Conservation (phyloP, 2,329 filamentous ascomycete species). For the Pseudodiploospora longispora region DNA sequence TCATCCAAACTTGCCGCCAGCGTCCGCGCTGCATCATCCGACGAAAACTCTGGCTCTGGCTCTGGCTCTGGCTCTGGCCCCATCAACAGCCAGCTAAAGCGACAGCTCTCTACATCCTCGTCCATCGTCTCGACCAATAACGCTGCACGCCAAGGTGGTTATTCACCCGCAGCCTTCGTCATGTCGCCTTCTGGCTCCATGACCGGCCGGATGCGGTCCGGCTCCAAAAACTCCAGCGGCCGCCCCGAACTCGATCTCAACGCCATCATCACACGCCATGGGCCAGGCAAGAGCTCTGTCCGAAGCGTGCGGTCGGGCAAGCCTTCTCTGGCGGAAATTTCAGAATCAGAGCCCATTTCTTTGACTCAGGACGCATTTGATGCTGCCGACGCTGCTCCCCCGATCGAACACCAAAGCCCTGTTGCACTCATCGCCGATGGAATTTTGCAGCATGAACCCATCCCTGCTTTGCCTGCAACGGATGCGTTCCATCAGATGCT, state of each 20-base stretch:
- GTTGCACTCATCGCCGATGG: conserved; percentile 14
- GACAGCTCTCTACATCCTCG: conserved; percentile 40
- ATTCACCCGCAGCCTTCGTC: conserved; percentile 59
- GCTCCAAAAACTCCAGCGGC: conserved; percentile 40
- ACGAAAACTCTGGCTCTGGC: conserved; percentile 19
- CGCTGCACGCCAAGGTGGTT: conserved; percentile 59
- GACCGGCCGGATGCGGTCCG: conserved; percentile 47
- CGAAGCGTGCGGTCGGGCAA: conserved; percentile 43
- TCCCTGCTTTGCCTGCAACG: conserved; percentile 16
- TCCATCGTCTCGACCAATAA: conserved; percentile 66
- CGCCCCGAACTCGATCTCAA: conserved; percentile 37
- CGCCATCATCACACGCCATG: conserved; percentile 40
- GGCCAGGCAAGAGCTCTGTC: conserved; percentile 46
- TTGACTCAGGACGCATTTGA: conserved; percentile 46
- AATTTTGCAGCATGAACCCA: conserved; percentile 25
- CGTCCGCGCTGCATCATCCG: conserved; percentile 25
- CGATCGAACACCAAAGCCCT: conserved; percentile 23
- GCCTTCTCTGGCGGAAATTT: conserved; percentile 47
- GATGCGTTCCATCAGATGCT: conserved; percentile 28
- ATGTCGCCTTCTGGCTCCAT: conserved; percentile 60
- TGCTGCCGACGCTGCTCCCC: conserved; percentile 38
- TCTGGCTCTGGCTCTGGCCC: conserved; percentile 11
- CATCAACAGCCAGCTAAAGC: conserved; percentile 19
- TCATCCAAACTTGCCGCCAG: conserved; percentile 52
- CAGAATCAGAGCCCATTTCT: conserved; percentile 46